phyloP scores from a whole-genome alignment of 305 asterid genomes.

The Solanum chacoense region DNA sequence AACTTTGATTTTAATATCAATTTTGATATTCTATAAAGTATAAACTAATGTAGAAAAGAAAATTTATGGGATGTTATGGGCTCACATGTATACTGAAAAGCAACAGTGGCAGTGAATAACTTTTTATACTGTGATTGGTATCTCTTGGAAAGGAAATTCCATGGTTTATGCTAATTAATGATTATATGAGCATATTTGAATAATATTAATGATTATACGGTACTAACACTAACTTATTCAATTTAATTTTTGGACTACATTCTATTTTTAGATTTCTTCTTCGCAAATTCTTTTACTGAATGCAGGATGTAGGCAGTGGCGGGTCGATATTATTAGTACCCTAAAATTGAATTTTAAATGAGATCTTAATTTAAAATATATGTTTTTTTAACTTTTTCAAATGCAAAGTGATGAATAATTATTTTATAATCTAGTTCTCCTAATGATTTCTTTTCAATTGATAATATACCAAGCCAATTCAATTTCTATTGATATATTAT shows the following conservation, averaged over 20 bases:
- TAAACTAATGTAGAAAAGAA: background rate
- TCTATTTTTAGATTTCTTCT: background rate
- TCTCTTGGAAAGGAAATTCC: background rate
- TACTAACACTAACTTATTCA: no score
- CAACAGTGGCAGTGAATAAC: background rate
- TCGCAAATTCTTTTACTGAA: background rate
- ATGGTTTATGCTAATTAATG: background rate
- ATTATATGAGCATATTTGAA: background rate
- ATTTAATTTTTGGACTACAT: background rate
- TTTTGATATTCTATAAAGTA: background rate
- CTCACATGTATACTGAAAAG: background rate
- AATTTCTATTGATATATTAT: background rate
- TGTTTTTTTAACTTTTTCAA: background rate
- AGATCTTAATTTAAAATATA: background rate
- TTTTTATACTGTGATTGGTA: background rate
- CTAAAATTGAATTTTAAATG: background rate
- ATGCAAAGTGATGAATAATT: background rate
- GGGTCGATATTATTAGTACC: background rate
- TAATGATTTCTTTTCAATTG: background rate
- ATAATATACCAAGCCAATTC: background rate
- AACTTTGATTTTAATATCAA: background rate
- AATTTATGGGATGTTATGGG: background rate
- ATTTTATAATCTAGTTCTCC: background rate
- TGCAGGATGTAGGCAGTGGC: background rate
- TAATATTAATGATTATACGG: background rate